Evolutionary conservation across 1,139 yeast genomes (phyloP), one percentile per base, ranked within the genome.

Genomic region (Hyphopichia khmerensis): DNA sequence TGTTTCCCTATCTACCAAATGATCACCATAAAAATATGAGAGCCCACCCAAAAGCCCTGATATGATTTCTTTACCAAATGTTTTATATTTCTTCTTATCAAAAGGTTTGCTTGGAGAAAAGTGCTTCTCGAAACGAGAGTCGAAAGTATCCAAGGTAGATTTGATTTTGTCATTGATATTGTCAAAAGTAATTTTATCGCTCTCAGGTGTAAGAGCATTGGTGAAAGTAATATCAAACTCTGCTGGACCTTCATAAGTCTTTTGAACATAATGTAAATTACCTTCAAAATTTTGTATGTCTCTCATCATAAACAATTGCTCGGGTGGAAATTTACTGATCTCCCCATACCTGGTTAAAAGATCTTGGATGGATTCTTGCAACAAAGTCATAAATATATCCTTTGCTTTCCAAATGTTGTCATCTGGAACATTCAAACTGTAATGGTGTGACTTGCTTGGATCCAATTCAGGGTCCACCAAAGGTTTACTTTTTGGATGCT

Each of bases 11-110:
- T 90, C 96, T 14, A 91, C 96, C 40, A 87, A 57, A 43, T 87
- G 89, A 43, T 84, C 87, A n/a, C 99, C 99, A 55, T 88, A 75
- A 55, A 87, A 86, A 61, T 89, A 91, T 1, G 96, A 87, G 42
- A 93, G 75, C 9, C 98, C 98, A 13, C 98, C 99, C 43, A 89
- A 64, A 38, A 93, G 69, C 40, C 93, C 93, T 0, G 97, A 86
- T 15, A 93, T 60, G 34, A 89, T 69, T 52, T 87, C 93, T 52
- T 86, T 74, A 2, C 91, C 96, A 65, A 93, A 91, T 9, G 56
- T 54, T 26, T 64, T 55, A 55, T 82, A 75, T 45, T 76, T 67
- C 11, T 60, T 56, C 1, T 63, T 57, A 41, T 72, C 60, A 55
- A 79, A 87, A 1, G 95, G 95, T 1, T 75, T 61, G 21, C 67